Conservation (phyloP, 129 eudicot species). For the Dittrichia graveolens region DNA sequence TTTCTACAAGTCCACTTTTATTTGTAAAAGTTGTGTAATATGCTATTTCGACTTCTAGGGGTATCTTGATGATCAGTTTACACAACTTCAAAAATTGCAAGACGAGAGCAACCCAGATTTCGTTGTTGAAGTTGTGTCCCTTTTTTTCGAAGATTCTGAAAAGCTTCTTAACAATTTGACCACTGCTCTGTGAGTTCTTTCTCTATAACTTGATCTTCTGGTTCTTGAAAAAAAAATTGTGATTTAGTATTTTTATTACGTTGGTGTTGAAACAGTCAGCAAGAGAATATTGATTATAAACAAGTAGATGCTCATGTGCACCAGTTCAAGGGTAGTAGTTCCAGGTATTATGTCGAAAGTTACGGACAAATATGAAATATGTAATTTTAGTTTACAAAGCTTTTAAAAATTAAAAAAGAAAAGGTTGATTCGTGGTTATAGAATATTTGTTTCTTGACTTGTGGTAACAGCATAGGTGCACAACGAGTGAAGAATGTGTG, state of each 20-base stretch:
- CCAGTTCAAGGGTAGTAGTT: slow-evolving; percentile 91
- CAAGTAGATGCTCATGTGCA: slow-evolving; percentile 87
- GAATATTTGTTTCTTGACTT: slow-evolving; percentile 26
- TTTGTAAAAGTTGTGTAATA: neutral
- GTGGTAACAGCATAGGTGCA: slow-evolving; percentile 72
- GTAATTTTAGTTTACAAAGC: neutral
- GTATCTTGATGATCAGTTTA: slow-evolving; percentile 74
- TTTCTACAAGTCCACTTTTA: slow-evolving; percentile 10
- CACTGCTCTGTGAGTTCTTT: slow-evolving; percentile 60
- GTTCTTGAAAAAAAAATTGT: slow-evolving; percentile 1
- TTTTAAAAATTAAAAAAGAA: neutral
- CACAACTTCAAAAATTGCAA: slow-evolving; percentile 65
- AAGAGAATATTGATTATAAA: slow-evolving; percentile 69
- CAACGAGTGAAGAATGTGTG: slow-evolving; percentile 62
- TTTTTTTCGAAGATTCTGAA: slow-evolving; percentile 89
- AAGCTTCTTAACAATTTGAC: slow-evolving; percentile 70
- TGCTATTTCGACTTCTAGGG: slow-evolving; percentile 38
- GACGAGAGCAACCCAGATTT: slow-evolving; percentile 84
- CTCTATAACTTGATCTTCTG: slow-evolving; percentile 19
- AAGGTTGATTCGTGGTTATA: slow-evolving; percentile 12
- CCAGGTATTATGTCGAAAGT: slow-evolving; percentile 51
- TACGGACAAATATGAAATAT: neutral
- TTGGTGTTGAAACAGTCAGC: slow-evolving; percentile 43
- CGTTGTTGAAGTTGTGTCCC: slow-evolving; percentile 75
- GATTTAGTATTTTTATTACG: neutral